Evolutionary conservation across 768 basidiomycete genomes (phyloP).

Genomic region (Russula lepida): DNA sequence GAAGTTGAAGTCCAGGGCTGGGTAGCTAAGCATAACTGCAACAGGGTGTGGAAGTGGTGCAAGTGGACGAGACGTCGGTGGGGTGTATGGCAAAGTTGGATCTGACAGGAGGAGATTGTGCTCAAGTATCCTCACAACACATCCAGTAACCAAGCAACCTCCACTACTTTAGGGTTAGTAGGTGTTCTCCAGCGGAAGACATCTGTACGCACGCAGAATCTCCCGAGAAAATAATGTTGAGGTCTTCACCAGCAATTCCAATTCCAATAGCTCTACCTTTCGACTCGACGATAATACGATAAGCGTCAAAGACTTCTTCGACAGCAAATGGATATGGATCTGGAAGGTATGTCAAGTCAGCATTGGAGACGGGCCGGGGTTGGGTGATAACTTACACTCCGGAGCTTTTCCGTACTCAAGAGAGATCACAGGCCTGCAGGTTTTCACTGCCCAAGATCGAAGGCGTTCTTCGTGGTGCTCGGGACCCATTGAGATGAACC

Average conservation of each 20-base stretch:
- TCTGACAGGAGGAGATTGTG: slow-evolving; percentile 31
- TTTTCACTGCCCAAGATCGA: slow-evolving; percentile 73
- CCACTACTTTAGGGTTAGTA: slow-evolving; percentile 45
- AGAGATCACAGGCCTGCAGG: slow-evolving; percentile 70
- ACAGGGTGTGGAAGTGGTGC: slow-evolving; percentile 60
- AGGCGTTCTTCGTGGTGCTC: slow-evolving; percentile 95
- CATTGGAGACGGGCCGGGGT: neutral
- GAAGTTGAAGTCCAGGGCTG: slow-evolving; percentile 95
- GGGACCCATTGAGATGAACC: slow-evolving; percentile 93
- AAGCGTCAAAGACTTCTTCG: slow-evolving; percentile 91
- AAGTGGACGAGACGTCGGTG: slow-evolving; percentile 21
- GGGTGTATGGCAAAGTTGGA: slow-evolving; percentile 8
- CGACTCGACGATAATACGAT: slow-evolving; percentile 71
- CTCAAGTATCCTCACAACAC: slow-evolving; percentile 81
- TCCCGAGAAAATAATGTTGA: slow-evolving; percentile 76
- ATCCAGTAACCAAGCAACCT: slow-evolving; percentile 75
- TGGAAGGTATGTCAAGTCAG: slow-evolving; percentile 25
- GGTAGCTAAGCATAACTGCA: slow-evolving; percentile 82
- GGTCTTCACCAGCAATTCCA: slow-evolving; percentile 78
- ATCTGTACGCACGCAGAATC: slow-evolving; percentile 85
- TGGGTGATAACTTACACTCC: slow-evolving; percentile 54
- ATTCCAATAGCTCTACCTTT: slow-evolving; percentile 77
- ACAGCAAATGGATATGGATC: slow-evolving; percentile 97
- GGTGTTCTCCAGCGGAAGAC: slow-evolving; percentile 4
- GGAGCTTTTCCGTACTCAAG: slow-evolving; percentile 96